Percentiles rank a stretch among this genome's conserved stretches.
These are phyloP conservation scores for Kwoniella dendrophila DNA, from an alignment of 768 basidiomycete genomes.

Conservation along the genomic window DNA sequence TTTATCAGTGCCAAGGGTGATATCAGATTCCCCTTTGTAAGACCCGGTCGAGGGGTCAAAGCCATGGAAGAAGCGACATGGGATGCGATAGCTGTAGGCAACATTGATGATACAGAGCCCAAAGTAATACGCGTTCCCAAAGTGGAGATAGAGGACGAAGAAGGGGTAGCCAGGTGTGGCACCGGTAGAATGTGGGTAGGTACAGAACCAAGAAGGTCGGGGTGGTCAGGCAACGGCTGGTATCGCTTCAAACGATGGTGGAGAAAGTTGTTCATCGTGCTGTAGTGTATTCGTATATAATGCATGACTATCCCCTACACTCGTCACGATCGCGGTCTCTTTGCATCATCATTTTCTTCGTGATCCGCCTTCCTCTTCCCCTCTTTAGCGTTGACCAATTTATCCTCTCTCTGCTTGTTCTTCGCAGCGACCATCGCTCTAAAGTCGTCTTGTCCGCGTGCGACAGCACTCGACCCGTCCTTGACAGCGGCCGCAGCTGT, in stretches of 20 bases:
- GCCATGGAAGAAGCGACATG: slow-evolving; percentile 30
- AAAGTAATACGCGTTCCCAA: slow-evolving; percentile 42
- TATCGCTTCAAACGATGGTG: slow-evolving; percentile 76
- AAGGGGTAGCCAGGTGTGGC: slow-evolving; percentile 68
- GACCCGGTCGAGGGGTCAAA: slow-evolving; percentile 38
- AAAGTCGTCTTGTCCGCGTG: slow-evolving; percentile 73
- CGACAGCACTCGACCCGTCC: slow-evolving; percentile 5
- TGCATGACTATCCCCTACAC: slow-evolving; percentile 11
- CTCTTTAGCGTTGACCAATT: slow-evolving; percentile 20
- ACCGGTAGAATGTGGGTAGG: slow-evolving; percentile 85
- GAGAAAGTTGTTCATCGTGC: slow-evolving; percentile 69
- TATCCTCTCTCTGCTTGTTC: slow-evolving; percentile 44
- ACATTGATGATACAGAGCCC: slow-evolving; percentile 1
- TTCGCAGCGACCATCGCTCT: slow-evolving; percentile 68
- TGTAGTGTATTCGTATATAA: slow-evolving; percentile 52
- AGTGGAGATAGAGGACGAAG: slow-evolving; percentile 59
- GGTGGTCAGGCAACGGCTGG: slow-evolving; percentile 80
- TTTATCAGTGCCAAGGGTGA: slow-evolving; percentile 61
- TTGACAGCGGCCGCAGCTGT: slow-evolving; percentile 54
- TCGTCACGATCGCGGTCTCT: slow-evolving; percentile 13
- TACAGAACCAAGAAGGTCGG: slow-evolving; percentile 63
- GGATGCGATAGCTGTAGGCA: slow-evolving; percentile 25
- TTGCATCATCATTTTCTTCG: slow-evolving; percentile 21
- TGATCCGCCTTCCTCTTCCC: slow-evolving; percentile 26
- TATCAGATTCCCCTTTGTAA: slow-evolving; percentile 62